Base-by-base conservation (phyloP, 345 rosid genomes). In the Rubroshorea leprosula region DNA sequence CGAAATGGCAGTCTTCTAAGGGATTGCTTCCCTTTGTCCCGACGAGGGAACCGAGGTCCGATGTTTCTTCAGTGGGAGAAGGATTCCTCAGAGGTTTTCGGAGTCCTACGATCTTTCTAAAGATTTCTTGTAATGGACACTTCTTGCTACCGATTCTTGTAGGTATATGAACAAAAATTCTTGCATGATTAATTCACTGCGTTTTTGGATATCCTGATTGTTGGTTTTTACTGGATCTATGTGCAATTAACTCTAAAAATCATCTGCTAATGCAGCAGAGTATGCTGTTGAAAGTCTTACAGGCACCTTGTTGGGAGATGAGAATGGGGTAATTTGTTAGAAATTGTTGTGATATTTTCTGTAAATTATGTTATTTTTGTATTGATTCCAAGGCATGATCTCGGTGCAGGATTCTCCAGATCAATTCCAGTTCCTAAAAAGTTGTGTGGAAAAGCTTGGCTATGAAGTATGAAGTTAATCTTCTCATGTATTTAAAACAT, bases 91-190 rank as follows among this genome's bases (percentile, higher is more conserved):
- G 73, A 23, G 80, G 80, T 13, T 92, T 84, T 68, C 87, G 72
- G 17, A 75, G 63, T 68, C 98, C 98, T 8, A 84, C 96, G 3
- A 82, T 91, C 66, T 91, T 91, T 72, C 95, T 91, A 54, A 88
- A 86, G 74, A 73, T 91, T 69, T 79, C 86, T 61, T 91, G 95
- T 72, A 83, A 86, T 62, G 95, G 84, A 18, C 92, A 88, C 66
- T 91, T 76, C 72, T 65, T 86, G 74, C 77, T 91, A 23, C 98
- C 96, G 8, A 69, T 92, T 72, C 65, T 77, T 23, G 95, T 81
- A 75, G 96, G 85, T 76, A 71, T 50, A 49, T 45, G 13, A 48
- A 50, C 54, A n/a, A n/a, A 18, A 41, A 50, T 17, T 51, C 35
- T 43, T 21, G 27, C 54, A n/a, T n/a, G n/a, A n/a, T n/a, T n/a